phyloP scores from a whole-genome alignment of 169 alveolate genomes.

The Toxoplasma gondii region DNA sequence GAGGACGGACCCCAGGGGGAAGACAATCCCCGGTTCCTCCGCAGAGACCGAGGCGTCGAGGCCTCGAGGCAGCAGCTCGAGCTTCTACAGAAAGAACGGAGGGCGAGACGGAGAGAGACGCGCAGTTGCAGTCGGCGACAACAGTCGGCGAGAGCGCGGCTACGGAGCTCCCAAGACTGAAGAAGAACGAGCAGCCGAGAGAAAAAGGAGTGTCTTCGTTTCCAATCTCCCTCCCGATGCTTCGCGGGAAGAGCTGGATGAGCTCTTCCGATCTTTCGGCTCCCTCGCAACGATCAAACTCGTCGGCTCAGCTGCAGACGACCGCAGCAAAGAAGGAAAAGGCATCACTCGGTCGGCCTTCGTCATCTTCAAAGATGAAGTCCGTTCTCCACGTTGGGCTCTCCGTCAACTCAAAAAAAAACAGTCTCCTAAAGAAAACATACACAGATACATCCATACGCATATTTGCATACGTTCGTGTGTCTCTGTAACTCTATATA shows the following conservation, averaged over 20 bases:
- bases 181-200: background rate
- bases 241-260: background rate
- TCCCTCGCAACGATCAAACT: background rate
- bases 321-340: background rate
- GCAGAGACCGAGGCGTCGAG: background rate
- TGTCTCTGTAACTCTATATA: too few relatives aligned
- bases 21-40: background rate
- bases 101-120: background rate
- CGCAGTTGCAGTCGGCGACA: background rate
- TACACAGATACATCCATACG: too few relatives aligned
- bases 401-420: too few relatives aligned
- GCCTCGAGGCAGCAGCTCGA: background rate
- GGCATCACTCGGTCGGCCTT: slow-evolving; percentile 3
- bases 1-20: background rate
- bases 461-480: too few relatives aligned
- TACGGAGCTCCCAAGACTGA: slow-evolving; percentile 18
- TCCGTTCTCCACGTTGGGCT: background rate
- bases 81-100: background rate
- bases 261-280: background rate
- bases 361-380: slow-evolving; percentile 2
- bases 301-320: background rate
- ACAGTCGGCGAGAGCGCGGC: background rate
- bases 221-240: background rate
- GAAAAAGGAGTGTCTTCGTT: slow-evolving; percentile 2
- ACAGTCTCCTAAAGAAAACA: too few relatives aligned